These are phyloP conservation scores for Ascoidea tarda DNA, from an alignment of 805 yeast genomes.

Conservation along the genomic window DNA sequence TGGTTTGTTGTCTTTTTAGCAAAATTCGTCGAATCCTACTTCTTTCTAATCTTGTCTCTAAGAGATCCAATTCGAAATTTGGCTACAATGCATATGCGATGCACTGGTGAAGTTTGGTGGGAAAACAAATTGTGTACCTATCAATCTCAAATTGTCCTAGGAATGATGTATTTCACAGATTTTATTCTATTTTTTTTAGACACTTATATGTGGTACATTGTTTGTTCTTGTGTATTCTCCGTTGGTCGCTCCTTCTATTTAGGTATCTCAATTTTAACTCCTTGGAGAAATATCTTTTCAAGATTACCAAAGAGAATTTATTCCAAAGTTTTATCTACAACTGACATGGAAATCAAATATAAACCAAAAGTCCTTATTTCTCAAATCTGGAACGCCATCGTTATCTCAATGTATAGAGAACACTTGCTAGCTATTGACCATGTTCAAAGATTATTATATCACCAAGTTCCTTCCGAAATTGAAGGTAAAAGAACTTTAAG, in stretches of 20 bases:
- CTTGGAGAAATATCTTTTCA: slow-evolving; percentile 98
- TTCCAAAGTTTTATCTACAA: slow-evolving; percentile 93
- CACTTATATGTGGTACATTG: slow-evolving; percentile 97
- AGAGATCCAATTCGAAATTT: slow-evolving; percentile 92
- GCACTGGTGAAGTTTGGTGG: slow-evolving; percentile 92
- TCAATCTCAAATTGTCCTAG: slow-evolving; percentile 82
- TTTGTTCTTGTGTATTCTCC: slow-evolving; percentile 88
- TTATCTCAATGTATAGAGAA: slow-evolving; percentile 99
- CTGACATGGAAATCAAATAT: slow-evolving; percentile 98
- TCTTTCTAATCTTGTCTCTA: slow-evolving; percentile 74
- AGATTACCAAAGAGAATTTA: slow-evolving; percentile 98
- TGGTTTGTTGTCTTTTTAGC: slow-evolving; percentile 88
- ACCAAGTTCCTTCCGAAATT: slow-evolving; percentile 95
- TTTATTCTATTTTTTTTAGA: slow-evolving; percentile 93
- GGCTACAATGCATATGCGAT: slow-evolving; percentile 78
- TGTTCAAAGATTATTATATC: slow-evolving; percentile 92
- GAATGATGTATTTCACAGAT: slow-evolving; percentile 87
- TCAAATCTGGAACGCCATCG: slow-evolving; percentile 98
- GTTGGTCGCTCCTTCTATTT: slow-evolving; percentile 96
- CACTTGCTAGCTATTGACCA: slow-evolving; percentile 96
- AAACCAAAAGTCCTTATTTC: slow-evolving; percentile 97
- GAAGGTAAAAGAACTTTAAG: slow-evolving; percentile 97
- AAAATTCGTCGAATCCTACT: slow-evolving; percentile 82
- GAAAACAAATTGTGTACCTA: slow-evolving; percentile 51
- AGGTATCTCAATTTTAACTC: slow-evolving; percentile 97